Evolutionary conservation across 805 yeast species (phyloP).

Genomic region (Cyberlindnera misumaiensis): DNA sequence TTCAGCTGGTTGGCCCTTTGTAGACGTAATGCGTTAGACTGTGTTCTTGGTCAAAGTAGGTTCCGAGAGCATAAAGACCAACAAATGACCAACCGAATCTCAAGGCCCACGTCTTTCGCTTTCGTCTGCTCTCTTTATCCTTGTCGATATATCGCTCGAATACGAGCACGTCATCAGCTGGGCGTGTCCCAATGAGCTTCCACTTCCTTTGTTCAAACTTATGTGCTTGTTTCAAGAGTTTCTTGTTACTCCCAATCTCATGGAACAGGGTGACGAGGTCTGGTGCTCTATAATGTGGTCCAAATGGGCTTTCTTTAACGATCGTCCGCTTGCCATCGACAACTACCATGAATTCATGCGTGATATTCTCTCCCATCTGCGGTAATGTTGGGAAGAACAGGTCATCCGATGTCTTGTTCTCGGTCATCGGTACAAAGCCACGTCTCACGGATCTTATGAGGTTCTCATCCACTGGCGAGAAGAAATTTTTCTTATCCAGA

Average conservation of each 20-base stretch:
- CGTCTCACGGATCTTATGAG: slow-evolving; percentile 9
- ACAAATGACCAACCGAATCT: background rate
- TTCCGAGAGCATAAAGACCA: background rate
- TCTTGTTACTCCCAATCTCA: slow-evolving; percentile 31
- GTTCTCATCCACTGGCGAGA: slow-evolving; percentile 27
- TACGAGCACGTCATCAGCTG: slow-evolving; percentile 27
- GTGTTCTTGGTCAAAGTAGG: background rate
- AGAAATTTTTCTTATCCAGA: slow-evolving; percentile 33
- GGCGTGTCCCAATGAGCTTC: slow-evolving; percentile 23
- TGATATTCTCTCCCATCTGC: slow-evolving; percentile 2
- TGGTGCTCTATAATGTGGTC: slow-evolving; percentile 28
- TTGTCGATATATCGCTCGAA: slow-evolving; percentile 30
- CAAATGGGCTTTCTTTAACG: slow-evolving; percentile 34
- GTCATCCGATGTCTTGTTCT: slow-evolving; percentile 7
- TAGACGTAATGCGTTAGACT: background rate
- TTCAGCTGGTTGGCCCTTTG: background rate
- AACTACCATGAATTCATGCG: slow-evolving; percentile 20
- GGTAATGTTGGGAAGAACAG: slow-evolving; percentile 20
- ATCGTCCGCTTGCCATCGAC: slow-evolving; percentile 13
- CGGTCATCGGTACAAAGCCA: slow-evolving; percentile 12
- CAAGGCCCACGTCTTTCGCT: slow-evolving; percentile 1
- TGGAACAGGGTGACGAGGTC: slow-evolving; percentile 37
- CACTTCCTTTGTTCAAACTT: slow-evolving; percentile 33
- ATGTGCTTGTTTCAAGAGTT: slow-evolving; percentile 30
- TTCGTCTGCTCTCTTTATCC: slow-evolving; percentile 3